Evolutionary conservation across 2,329 filamentous ascomycete genomes (phyloP).

Genomic region (Fonsecaea pedrosoi): DNA sequence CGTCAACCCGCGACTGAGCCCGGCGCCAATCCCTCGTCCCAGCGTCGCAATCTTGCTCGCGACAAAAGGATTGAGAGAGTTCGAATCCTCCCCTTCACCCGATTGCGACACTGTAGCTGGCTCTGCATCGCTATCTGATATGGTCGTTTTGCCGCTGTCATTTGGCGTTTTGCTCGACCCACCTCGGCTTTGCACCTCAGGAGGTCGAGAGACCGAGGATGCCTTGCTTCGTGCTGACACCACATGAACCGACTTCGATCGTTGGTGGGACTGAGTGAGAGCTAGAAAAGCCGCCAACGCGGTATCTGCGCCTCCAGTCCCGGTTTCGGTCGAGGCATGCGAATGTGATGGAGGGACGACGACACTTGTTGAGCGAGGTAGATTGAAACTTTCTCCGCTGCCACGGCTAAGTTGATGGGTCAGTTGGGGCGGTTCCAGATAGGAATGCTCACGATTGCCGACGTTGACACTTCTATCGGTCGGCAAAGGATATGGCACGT

Average conservation of each 20-base stretch:
- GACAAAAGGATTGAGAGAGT: constrained; percentile 34
- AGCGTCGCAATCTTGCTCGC: constrained; percentile 45
- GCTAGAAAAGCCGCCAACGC: constrained; percentile 36
- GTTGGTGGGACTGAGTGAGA: constrained; percentile 33
- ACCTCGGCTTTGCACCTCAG: background rate
- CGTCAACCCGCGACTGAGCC: constrained; percentile 49
- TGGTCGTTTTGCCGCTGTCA: background rate
- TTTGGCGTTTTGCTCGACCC: background rate
- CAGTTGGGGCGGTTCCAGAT: constrained; percentile 6
- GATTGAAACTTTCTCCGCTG: constrained; percentile 12
- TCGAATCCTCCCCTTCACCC: constrained; percentile 29
- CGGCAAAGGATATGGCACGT: constrained; percentile 44
- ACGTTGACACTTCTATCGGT: constrained; percentile 3
- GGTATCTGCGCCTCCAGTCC: constrained; percentile 20
- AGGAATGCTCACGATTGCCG: constrained; percentile 9
- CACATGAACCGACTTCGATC: constrained; percentile 28
- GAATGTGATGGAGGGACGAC: constrained; percentile 16
- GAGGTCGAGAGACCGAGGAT: constrained; percentile 4
- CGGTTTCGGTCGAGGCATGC: background rate
- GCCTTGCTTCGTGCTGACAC: constrained; percentile 19
- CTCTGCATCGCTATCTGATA: background rate
- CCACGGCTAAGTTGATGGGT: constrained; percentile 19
- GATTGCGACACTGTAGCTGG: background rate
- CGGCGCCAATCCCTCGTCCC: constrained; percentile 51
- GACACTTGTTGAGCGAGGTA: constrained; percentile 26